Conservation (phyloP, 805 yeast genomes). For the Cyberlindnera saturnus region DNA sequence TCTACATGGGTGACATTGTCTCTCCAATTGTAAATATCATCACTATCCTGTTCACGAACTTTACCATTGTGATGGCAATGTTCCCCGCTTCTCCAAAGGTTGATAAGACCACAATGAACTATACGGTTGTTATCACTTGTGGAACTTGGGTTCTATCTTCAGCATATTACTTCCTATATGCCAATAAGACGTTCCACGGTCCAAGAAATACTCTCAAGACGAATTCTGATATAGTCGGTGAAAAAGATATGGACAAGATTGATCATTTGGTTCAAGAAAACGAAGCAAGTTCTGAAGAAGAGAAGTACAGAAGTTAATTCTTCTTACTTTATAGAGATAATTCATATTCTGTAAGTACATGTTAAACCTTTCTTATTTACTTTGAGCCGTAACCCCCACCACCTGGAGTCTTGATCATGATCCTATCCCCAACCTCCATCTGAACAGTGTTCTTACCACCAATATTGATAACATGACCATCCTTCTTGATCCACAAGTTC, state of each 20-base stretch:
- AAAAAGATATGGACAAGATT: conserved; percentile 1
- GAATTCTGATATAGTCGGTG: neutral
- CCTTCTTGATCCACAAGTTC: conserved; percentile 45
- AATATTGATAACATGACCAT: conserved; percentile 36
- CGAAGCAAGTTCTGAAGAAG: conserved; percentile 1
- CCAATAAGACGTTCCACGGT: conserved; percentile 51
- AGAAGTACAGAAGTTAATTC: neutral
- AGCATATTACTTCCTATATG: conserved; percentile 45
- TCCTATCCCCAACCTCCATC: conserved; percentile 55
- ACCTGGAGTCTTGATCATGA: conserved; percentile 72
- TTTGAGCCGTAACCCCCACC: conserved; percentile 74
- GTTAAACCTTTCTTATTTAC: no score
- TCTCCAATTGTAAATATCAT: conserved; percentile 36
- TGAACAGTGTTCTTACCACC: conserved; percentile 69
- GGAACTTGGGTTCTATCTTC: conserved; percentile 53
- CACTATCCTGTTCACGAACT: conserved; percentile 43
- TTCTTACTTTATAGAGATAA: no score
- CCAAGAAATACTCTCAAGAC: conserved; percentile 29
- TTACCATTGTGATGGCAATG: conserved; percentile 49
- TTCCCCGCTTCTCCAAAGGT: conserved; percentile 47
- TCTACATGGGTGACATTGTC: conserved; percentile 47
- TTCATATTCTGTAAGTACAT: no score
- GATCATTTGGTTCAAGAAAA: neutral
- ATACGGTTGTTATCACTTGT: conserved; percentile 57
- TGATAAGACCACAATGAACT: conserved; percentile 47